Base-by-base conservation (phyloP, 176 grass and related monocot genomes). In the Ensete ventricosum region DNA sequence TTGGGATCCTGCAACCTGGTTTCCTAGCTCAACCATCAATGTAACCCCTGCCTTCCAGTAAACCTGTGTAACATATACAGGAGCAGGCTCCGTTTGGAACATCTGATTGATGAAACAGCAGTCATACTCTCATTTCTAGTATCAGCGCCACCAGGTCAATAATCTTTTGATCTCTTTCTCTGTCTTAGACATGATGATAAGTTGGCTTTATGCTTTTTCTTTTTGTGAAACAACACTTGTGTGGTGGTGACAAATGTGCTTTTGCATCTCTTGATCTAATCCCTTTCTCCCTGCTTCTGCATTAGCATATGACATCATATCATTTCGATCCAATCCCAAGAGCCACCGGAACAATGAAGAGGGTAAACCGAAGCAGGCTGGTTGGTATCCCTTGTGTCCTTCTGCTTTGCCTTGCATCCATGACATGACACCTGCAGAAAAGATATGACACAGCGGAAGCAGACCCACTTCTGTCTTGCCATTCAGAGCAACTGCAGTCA, bases 1-100 rank as follows among this genome's bases (percentile, higher is more conserved):
- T 90, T 88, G 83, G 89, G 87, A 96, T 92, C 85, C 80, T 89
- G 71, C 77, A 43, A 43, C 34, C 48, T 70, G 34, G 87, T 81
- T 79, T 89, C 80, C 76, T 60, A 84, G 86, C 57, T 13, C 29
- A 62, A 23, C 54, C 22, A 52, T 20, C 54, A 43, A 81, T 89
- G 70, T 64, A 85, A 77, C 67, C 69, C 74, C 85, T 43, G n/a
- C n/a, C 62, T 19, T 59, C 20, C 78, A 52, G 49, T 11, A 34
- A 67, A 48, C 50, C 48, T 70, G 63, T 23, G 22, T 53, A 1
- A 55, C 22, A 16, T 3, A 52, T 53, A 14, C 13, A 9, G 6
- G n/a, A 50, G 20, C 11, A 17, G 14, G 19, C 49, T n/a, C 20
- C 24, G 9, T 1, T n/a, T 19, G 34, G 20, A 11, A 4, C n/a